Evolutionary conservation across 2,329 filamentous ascomycete genomes (phyloP).

Genomic region (Metarhizium robertsii): DNA sequence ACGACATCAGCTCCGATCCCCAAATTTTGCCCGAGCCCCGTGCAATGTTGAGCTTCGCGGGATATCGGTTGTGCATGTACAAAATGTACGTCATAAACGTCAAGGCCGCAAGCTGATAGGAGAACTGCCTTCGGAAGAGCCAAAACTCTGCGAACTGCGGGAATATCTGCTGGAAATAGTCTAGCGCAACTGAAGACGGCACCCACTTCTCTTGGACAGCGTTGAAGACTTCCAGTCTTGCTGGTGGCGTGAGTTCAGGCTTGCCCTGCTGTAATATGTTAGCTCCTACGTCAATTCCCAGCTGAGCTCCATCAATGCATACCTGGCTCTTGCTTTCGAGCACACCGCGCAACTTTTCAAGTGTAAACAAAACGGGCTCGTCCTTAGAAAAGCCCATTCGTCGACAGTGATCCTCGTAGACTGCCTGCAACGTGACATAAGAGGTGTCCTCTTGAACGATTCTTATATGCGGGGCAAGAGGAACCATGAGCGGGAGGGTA

Average conservation of each 20-base stretch:
- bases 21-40: slow-evolving; percentile 86
- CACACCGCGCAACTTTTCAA: slow-evolving; percentile 81
- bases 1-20: slow-evolving; percentile 89
- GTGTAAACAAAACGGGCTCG: slow-evolving; percentile 87
- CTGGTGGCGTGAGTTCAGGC: slow-evolving; percentile 59
- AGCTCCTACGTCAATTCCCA: neutral
- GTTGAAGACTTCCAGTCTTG: slow-evolving; percentile 83
- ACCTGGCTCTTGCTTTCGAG: slow-evolving; percentile 56
- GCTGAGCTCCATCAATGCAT: slow-evolving; percentile 22
- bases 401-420: slow-evolving; percentile 94
- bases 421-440: slow-evolving; percentile 86
- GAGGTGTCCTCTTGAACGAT: slow-evolving; percentile 93
- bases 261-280: slow-evolving; percentile 41
- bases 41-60: slow-evolving; percentile 83
- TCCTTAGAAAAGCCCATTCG: slow-evolving; percentile 84
- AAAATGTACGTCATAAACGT: slow-evolving; percentile 99
- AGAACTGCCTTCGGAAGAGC: slow-evolving; percentile 95
- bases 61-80: slow-evolving; percentile 93
- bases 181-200: slow-evolving; percentile 67
- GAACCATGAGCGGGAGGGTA: slow-evolving; percentile 90
- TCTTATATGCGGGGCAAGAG: slow-evolving; percentile 85
- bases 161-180: slow-evolving; percentile 85
- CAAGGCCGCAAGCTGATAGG: slow-evolving; percentile 87
- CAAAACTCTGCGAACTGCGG: slow-evolving; percentile 91
- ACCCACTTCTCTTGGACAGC: slow-evolving; percentile 94